These are phyloP conservation scores for Lactuca sativa DNA, from an alignment of 129 eudicot species.

Conservation along the genomic window DNA sequence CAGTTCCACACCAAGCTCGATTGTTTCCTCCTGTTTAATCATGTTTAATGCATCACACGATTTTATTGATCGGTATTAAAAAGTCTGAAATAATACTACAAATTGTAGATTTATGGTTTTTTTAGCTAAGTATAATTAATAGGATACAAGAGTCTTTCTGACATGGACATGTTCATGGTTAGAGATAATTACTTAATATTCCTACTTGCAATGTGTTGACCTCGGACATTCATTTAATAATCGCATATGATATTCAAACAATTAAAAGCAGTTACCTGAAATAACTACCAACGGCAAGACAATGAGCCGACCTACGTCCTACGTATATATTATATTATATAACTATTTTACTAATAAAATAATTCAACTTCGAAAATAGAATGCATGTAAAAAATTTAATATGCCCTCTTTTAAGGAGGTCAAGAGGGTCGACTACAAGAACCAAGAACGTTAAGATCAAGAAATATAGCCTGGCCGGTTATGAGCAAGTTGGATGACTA, in stretches of 20 bases:
- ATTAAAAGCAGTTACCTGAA: constrained; percentile 34
- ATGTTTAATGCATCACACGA: not conserved
- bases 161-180: constrained; percentile 28
- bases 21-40: too few species aligned
- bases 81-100: too few species aligned
- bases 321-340: constrained; percentile 12
- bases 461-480: constrained; percentile 13
- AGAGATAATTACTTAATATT: constrained; percentile 17
- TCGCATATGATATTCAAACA: constrained; percentile 11
- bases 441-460: constrained; percentile 23
- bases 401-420: not conserved
- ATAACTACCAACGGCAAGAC: constrained; percentile 35
- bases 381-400: not conserved
- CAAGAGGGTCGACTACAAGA: constrained; percentile 33
- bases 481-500: constrained; percentile 3
- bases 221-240: constrained; percentile 5
- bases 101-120: not conserved
- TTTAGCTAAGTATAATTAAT: not conserved
- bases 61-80: too few species aligned
- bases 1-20: too few species aligned
- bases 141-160: constrained; percentile 16
- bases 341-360: not conserved
- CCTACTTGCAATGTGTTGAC: constrained; percentile 35
- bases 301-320: constrained; percentile 32
- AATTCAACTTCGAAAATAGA: constrained; percentile 15